phyloP scores from a whole-genome alignment of 805 yeast genomes.

The Saccharomycopsis sp. region DNA sequence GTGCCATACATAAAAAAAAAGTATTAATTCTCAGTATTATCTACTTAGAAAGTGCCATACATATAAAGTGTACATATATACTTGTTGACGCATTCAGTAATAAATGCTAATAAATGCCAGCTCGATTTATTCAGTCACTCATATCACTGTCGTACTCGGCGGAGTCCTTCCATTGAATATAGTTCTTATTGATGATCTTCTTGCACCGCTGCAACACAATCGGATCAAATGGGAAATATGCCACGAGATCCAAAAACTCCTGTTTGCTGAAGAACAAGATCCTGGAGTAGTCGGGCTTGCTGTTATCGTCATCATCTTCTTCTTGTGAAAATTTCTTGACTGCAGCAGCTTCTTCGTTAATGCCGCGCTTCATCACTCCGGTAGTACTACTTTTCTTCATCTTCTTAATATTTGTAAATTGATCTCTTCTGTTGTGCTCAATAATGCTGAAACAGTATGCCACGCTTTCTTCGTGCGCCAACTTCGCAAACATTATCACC shows the following conservation, averaged over 20 bases:
- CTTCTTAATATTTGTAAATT: conserved; percentile 37
- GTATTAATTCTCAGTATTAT: too few species aligned
- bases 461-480: conserved; percentile 81
- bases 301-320: too few species aligned
- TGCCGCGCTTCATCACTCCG: too few species aligned
- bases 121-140: too few species aligned
- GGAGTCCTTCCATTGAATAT: conserved; percentile 63
- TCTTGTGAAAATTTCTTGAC: conserved; percentile 8
- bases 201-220: conserved; percentile 59
- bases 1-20: too few species aligned
- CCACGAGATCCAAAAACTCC: conserved; percentile 81
- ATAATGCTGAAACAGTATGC: conserved; percentile 91
- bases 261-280: conserved; percentile 46
- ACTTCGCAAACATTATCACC: conserved; percentile 84
- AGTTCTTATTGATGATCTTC: conserved; percentile 42
- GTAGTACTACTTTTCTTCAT: neutral
- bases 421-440: conserved; percentile 75
- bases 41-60: too few species aligned
- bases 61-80: too few species aligned
- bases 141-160: conserved; percentile 8
- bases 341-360: too few species aligned
- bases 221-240: conserved; percentile 97
- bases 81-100: too few species aligned
- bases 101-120: too few species aligned
- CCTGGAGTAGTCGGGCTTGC: too few species aligned